Conservation (phyloP, 176 grass and related monocot genomes). For the Secale cereale region DNA sequence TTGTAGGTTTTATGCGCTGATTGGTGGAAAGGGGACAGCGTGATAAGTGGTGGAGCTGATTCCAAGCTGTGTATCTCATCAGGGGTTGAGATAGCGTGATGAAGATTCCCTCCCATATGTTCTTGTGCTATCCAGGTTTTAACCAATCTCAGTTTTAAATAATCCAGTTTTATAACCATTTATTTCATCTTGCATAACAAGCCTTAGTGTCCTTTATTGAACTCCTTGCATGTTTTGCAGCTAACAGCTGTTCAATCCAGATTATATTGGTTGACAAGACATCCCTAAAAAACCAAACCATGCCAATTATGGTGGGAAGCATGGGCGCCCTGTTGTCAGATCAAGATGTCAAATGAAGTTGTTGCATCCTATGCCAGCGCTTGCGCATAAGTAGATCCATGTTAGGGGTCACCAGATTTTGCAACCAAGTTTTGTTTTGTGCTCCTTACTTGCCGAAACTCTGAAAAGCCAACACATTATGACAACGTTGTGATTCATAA, state of each 20-base stretch:
- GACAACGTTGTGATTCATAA: neutral
- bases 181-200: neutral
- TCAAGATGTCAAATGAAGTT: neutral
- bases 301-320: neutral
- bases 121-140: neutral
- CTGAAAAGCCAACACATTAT: neutral
- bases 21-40: slow-evolving; percentile 84
- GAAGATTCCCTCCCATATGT: slow-evolving; percentile 5
- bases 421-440: neutral
- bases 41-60: slow-evolving; percentile 96
- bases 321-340: neutral
- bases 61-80: slow-evolving; percentile 76
- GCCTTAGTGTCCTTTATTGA: neutral
- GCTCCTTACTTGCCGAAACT: neutral
- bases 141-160: neutral
- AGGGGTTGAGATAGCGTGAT: slow-evolving; percentile 58
- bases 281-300: neutral
- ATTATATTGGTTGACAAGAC: neutral
- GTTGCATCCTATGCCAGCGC: neutral
- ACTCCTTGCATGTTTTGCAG: neutral
- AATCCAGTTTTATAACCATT: neutral
- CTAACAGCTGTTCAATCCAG: slow-evolving; percentile 12
- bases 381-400: neutral
- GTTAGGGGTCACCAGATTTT: slow-evolving; percentile 1
- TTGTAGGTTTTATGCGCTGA: slow-evolving; percentile 75